Conservation (phyloP, 257 asterid genomes). For the Apocynum venetum region DNA sequence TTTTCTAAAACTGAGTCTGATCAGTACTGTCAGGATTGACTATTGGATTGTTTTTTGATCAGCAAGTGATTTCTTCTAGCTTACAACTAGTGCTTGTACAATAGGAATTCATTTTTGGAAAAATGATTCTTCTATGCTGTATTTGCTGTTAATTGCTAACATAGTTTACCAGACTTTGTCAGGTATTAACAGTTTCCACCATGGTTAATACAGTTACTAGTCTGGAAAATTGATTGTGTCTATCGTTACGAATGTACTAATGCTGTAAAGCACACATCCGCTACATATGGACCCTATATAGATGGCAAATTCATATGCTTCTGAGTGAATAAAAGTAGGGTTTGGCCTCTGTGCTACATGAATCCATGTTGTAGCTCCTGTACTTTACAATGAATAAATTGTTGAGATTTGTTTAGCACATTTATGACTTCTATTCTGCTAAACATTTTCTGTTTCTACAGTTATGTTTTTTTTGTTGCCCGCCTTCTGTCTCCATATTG, state of each 20-base stretch:
- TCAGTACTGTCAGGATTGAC: neutral
- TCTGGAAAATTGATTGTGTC: constrained; percentile 28
- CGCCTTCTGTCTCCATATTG: neutral
- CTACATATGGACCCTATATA: constrained; percentile 19
- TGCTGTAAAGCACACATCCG: constrained; percentile 10
- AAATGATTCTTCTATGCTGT: neutral
- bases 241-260: constrained; percentile 20
- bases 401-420: neutral
- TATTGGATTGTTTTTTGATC: neutral
- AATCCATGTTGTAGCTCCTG: neutral
- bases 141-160: neutral
- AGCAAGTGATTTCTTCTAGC: neutral
- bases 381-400: neutral
- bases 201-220: constrained; percentile 32
- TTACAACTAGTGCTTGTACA: neutral
- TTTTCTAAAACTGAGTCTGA: neutral
- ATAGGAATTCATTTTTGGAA: neutral
- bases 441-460: neutral
- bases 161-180: constrained; percentile 26
- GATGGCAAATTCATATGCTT: neutral
- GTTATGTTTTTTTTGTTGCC: neutral
- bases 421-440: neutral
- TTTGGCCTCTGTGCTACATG: neutral
- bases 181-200: constrained; percentile 16
- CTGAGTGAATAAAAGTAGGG: neutral